Evolutionary conservation across 495 filamentous ascomycete species (phyloP).

Genomic region (Aspergillus avenaceus): DNA sequence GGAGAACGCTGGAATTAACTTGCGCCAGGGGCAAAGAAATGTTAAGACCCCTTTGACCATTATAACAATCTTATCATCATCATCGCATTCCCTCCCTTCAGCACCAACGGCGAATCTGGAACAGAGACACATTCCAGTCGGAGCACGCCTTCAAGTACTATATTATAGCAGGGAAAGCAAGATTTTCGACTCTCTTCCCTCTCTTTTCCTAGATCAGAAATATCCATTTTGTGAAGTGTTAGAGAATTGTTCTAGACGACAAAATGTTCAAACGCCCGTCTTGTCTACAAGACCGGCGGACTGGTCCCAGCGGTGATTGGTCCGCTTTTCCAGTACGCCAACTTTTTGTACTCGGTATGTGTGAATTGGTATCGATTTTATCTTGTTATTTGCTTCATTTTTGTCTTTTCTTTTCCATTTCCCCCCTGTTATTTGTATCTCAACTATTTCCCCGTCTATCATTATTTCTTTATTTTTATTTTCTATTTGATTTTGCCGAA

Average conservation of each 20-base stretch:
- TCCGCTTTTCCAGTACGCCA: constrained; percentile 54
- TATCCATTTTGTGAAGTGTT: background rate
- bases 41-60: constrained; percentile 17
- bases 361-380: background rate
- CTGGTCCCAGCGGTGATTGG: constrained; percentile 30
- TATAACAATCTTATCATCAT: constrained; percentile 22
- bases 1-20: constrained; percentile 2
- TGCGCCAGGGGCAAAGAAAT: constrained; percentile 19
- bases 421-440: background rate
- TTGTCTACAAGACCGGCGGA: constrained; percentile 32
- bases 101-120: constrained; percentile 14
- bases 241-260: constrained; percentile 2
- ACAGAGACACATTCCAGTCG: constrained; percentile 17
- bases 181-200: background rate
- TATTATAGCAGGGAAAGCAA: constrained; percentile 4
- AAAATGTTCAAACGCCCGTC: constrained; percentile 39
- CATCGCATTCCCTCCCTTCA: constrained; percentile 22
- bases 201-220: no score
- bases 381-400: background rate
- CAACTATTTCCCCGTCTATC: background rate
- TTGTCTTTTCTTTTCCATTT: background rate
- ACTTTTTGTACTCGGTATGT: constrained; percentile 68
- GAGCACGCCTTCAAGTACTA: constrained; percentile 7
- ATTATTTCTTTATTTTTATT: background rate
- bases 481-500: constrained; percentile 19